A percentile compares a stretch with the other conserved stretches of the same genome.
These are phyloP conservation scores for Fusarium nematophilum DNA, from an alignment of 2,329 filamentous ascomycete genomes.

Conservation along the genomic window DNA sequence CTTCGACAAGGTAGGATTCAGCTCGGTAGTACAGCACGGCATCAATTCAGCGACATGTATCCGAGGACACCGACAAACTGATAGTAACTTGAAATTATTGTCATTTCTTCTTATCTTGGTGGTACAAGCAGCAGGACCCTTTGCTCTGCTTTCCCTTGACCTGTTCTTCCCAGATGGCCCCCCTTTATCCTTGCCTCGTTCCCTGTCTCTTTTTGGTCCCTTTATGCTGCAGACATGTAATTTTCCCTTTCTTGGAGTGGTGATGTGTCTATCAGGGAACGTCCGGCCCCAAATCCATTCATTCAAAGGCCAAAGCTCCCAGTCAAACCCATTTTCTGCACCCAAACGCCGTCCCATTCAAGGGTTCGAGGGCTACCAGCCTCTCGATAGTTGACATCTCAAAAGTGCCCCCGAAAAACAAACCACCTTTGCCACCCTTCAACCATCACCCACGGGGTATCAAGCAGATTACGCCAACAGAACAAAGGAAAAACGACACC, in stretches of 20 bases:
- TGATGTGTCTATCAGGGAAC: slow-evolving; percentile 59
- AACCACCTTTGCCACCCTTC: slow-evolving; percentile 23
- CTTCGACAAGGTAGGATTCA: too few relatives aligned
- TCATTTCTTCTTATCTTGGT: slow-evolving; percentile 40
- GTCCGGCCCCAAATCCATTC: slow-evolving; percentile 40
- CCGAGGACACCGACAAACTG: slow-evolving; percentile 9
- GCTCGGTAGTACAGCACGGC: background rate
- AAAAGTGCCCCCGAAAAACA: slow-evolving; percentile 36
- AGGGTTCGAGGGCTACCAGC: slow-evolving; percentile 32
- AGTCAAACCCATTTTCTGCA: slow-evolving; percentile 39
- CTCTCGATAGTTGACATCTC: slow-evolving; percentile 30
- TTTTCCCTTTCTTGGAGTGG: slow-evolving; percentile 56
- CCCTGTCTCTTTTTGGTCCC: slow-evolving; percentile 30
- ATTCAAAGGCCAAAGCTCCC: slow-evolving; percentile 41
- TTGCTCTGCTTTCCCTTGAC: slow-evolving; percentile 38
- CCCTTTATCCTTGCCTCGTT: slow-evolving; percentile 26
- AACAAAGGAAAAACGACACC: slow-evolving; percentile 43
- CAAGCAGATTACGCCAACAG: slow-evolving; percentile 43
- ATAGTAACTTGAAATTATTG: slow-evolving; percentile 15
- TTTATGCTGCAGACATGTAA: slow-evolving; percentile 46
- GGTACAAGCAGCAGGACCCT: slow-evolving; percentile 48
- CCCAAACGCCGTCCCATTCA: slow-evolving; percentile 45
- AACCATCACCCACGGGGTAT: slow-evolving; percentile 47
- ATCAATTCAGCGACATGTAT: background rate
- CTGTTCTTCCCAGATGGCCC: slow-evolving; percentile 22